Base-by-base conservation (phyloP, 2,329 filamentous ascomycete genomes). In the Aspergillus hiratsukae region DNA sequence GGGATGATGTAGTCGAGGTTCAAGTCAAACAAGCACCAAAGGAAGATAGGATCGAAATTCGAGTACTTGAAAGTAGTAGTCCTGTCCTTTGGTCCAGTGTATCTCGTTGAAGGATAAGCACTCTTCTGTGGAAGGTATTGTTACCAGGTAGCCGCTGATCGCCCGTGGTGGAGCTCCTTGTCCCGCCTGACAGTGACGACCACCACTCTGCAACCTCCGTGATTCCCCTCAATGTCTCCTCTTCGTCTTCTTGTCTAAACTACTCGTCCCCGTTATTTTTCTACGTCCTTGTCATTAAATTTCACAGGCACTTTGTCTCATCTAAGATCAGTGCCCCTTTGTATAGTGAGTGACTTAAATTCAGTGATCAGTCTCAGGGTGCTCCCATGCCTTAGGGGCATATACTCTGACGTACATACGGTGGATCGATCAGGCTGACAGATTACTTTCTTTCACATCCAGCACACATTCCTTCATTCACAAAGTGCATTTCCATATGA, bases 111-210 rank as follows among this genome's bases (percentile, higher is more conserved):
- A 7, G 5, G 14, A 37, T 37, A 37, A 8, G 4, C 14, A 17
- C 14, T 14, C 3, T 17, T 17, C 31, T 37, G 5, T 37, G 17
- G 14, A 17, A 31, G 17, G 31, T 37, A 66, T 63, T 66, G 61
- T 62, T 65, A 61, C 66, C 66, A 71, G 31, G 31, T 37, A 37
- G 63, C 66, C 62, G 69, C 67, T 59, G 69, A 72, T 72, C 69
- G 66, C 62, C 56, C 65, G 64, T 69, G 60, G 62, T 65, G 67
- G 68, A 69, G 66, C 66, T 59, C 54, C 52, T 60, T 66, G 66
- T 70, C 68, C 68, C 68, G 66, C 68, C 66, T 61, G 63, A 52
- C 41, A 40, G 62, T 68, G 66, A 66, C 66, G 62, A 65, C 66
- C 65, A 64, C 61, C 61, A 35, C 52, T 45, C 35, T 37, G 31